phyloP scores from a whole-genome alignment of 208 protist species.

The Leishmania gerbilli region DNA sequence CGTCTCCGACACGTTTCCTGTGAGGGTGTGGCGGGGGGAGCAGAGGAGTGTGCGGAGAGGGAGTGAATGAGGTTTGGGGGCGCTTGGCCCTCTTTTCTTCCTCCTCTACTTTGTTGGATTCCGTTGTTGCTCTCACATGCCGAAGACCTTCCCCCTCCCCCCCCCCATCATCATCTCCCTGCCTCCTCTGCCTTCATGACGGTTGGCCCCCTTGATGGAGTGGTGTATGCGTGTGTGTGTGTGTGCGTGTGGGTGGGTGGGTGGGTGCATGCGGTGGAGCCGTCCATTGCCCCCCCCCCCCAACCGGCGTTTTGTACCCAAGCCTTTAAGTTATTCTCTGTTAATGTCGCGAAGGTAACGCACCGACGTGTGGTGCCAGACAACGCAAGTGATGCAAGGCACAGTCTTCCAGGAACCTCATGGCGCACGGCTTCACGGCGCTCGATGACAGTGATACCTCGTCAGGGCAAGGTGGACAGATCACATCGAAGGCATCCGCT shows the following conservation, averaged over 20 bases:
- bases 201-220: neutral
- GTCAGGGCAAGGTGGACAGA: neutral
- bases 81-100: neutral
- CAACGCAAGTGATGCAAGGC: neutral
- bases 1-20: too few species aligned
- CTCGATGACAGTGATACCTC: neutral
- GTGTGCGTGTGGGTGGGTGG: too few species aligned
- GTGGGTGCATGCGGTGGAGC: neutral
- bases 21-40: neutral
- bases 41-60: neutral
- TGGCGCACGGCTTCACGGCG: neutral
- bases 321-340: neutral
- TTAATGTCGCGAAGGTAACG: neutral
- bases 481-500: neutral
- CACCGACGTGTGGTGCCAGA: neutral
- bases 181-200: neutral
- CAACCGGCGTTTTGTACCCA: neutral
- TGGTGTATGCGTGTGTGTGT: neutral
- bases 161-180: neutral
- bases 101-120: neutral
- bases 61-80: neutral
- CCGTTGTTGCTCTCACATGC: neutral
- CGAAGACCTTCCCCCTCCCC: neutral
- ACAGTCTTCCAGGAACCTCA: neutral
- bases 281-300: neutral